These are phyloP conservation scores for Boletus rufocinnamomeus DNA, from an alignment of 768 basidiomycete species.

Conservation along the genomic window DNA sequence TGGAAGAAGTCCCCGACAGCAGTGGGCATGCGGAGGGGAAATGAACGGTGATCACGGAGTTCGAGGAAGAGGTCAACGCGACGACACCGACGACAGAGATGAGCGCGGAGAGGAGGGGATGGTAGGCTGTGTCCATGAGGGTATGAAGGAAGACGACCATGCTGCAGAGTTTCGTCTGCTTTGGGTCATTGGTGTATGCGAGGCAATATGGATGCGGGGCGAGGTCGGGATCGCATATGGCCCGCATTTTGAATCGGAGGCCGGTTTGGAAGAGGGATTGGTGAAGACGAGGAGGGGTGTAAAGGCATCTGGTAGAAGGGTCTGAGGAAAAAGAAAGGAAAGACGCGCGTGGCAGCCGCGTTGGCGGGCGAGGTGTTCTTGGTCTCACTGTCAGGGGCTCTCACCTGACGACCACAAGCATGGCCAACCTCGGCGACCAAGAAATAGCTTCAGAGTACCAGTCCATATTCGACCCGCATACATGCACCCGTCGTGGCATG, in stretches of 20 bases:
- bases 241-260: constrained; percentile 21
- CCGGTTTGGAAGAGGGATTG: constrained; percentile 16
- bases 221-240: constrained; percentile 35
- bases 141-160: constrained; percentile 51
- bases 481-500: constrained; percentile 69
- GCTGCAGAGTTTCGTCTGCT: constrained; percentile 32
- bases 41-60: background rate
- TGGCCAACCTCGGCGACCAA: constrained; percentile 14
- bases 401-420: constrained; percentile 4
- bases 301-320: too few relatives aligned
- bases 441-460: constrained; percentile 23
- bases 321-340: too few relatives aligned
- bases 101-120: constrained; percentile 19
- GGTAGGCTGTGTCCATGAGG: constrained; percentile 19
- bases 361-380: too few relatives aligned
- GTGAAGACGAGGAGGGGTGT: too few relatives aligned
- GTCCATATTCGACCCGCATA: constrained; percentile 59
- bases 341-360: too few relatives aligned
- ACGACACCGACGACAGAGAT: constrained; percentile 6
- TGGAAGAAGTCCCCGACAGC: too few relatives aligned
- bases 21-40: too few relatives aligned
- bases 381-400: background rate
- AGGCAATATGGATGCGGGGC: constrained; percentile 38
- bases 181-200: constrained; percentile 39
- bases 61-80: constrained; percentile 42